Percentiles rank a stretch among this genome's conserved stretches.
Conservation (phyloP, 345 rosid genomes). For the Murraya koenigii region DNA sequence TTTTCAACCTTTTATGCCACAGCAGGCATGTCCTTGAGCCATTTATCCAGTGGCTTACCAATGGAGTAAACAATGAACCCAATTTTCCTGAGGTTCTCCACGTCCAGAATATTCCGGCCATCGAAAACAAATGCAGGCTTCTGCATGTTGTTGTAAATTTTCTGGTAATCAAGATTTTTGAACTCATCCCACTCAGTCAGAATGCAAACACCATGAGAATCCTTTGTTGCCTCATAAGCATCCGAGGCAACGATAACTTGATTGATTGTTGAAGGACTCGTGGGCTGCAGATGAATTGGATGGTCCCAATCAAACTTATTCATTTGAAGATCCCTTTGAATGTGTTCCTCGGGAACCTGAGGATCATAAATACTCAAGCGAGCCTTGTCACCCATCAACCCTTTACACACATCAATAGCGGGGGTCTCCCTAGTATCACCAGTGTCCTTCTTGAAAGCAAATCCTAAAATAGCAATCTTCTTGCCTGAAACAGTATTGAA, state of each 20-base stretch:
- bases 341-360: constrained; percentile 60
- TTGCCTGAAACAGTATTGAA: constrained; percentile 58
- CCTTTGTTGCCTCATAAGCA: constrained; percentile 60
- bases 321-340: constrained; percentile 63
- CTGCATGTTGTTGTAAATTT: constrained; percentile 40
- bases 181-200: constrained; percentile 75
- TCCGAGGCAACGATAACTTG: constrained; percentile 50
- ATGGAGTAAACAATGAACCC: constrained; percentile 51
- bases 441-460: constrained; percentile 75
- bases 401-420: constrained; percentile 71
- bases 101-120: constrained; percentile 39
- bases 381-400: constrained; percentile 61
- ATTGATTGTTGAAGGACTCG: constrained; percentile 42
- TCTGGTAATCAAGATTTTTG: constrained; percentile 51
- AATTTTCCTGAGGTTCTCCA: constrained; percentile 35
- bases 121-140: constrained; percentile 47
- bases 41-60: constrained; percentile 48
- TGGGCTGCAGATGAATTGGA: constrained; percentile 55
- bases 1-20: constrained; percentile 22
- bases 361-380: constrained; percentile 60
- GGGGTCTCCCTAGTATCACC: constrained; percentile 84
- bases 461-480: constrained; percentile 67
- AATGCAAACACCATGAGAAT: constrained; percentile 61
- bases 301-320: constrained; percentile 78
- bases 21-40: constrained; percentile 60